Conservation (phyloP, 2,329 filamentous ascomycete species). For the Clarireedia hainanense region DNA sequence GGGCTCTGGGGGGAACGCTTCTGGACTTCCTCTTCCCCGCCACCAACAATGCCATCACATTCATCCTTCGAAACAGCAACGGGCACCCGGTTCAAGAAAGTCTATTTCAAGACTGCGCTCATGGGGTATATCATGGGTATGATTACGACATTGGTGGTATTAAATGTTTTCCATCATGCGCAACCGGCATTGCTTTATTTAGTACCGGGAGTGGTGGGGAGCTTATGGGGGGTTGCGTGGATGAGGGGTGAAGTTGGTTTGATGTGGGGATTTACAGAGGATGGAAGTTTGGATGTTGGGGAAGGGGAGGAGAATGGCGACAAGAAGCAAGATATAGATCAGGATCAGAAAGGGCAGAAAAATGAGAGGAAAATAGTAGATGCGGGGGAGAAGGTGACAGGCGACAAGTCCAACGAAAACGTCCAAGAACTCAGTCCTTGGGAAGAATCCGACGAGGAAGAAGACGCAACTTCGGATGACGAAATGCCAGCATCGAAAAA, state of each 20-base stretch:
- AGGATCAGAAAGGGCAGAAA: constrained; percentile 12
- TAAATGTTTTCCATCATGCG: constrained; percentile 70
- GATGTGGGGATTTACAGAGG: constrained; percentile 81
- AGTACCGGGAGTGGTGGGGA: constrained; percentile 73
- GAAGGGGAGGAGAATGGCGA: neutral
- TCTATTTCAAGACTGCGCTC: constrained; percentile 75
- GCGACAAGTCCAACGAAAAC: no score
- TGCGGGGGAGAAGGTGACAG: no score
- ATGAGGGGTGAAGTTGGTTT: constrained; percentile 61
- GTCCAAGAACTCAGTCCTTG: no score
- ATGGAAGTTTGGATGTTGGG: constrained; percentile 43
- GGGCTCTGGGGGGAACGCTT: constrained; percentile 77
- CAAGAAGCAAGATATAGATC: neutral
- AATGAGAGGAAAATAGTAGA: neutral
- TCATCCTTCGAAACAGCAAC: constrained; percentile 4
- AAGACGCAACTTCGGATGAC: no score
- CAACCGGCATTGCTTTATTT: constrained; percentile 91
- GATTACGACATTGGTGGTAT: constrained; percentile 65
- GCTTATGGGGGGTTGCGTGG: constrained; percentile 67
- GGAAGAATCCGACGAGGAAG: no score
- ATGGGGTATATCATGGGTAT: constrained; percentile 73
- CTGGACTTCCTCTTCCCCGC: constrained; percentile 47
- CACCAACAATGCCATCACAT: neutral
- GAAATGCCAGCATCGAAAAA: no score
- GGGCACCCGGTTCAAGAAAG: constrained; percentile 58